Evolutionary conservation across 2,329 filamentous ascomycete genomes (phyloP).

Genomic region (Thermoascus crustaceus): DNA sequence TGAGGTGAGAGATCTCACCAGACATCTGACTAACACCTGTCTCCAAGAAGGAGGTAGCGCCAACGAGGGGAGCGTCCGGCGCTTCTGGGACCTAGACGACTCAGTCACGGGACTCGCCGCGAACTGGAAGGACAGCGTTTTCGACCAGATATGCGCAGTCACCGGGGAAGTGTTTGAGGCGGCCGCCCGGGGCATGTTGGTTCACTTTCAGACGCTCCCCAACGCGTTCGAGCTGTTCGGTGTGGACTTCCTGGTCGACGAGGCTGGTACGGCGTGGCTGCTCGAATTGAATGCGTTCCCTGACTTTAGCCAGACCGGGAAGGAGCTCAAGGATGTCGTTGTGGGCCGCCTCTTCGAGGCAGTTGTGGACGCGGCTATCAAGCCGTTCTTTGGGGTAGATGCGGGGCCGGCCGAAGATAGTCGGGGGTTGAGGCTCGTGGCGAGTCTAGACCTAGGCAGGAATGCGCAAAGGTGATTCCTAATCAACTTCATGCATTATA

Average conservation of each 20-base stretch:
- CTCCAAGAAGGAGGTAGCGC: constrained; percentile 56
- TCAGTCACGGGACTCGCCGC: constrained; percentile 21
- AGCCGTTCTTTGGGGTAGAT: constrained; percentile 54
- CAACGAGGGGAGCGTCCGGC: constrained; percentile 58
- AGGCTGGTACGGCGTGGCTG: constrained; percentile 57
- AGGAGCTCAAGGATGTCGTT: constrained; percentile 56
- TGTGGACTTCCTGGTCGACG: constrained; percentile 79
- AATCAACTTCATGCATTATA: no score
- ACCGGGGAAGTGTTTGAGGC: constrained; percentile 79
- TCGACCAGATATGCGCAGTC: constrained; percentile 62
- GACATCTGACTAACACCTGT: constrained; percentile 92
- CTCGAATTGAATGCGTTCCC: constrained; percentile 94
- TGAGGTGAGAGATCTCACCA: constrained; percentile 50
- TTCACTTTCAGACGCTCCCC: constrained; percentile 84
- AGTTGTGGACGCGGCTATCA: constrained; percentile 59
- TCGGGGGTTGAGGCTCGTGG: constrained; percentile 30
- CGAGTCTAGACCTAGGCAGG: constrained; percentile 35
- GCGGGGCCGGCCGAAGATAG: constrained; percentile 13
- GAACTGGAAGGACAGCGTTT: constrained; percentile 54
- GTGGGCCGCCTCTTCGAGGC: constrained; percentile 70
- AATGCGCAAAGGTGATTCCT: constrained; percentile 12
- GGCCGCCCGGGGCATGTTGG: constrained; percentile 70
- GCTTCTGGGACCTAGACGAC: constrained; percentile 63
- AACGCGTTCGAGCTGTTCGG: constrained; percentile 92
- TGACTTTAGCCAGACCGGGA: constrained; percentile 87